Evolutionary conservation across 139 green algal species (phyloP).

Genomic region (Pedinophyceae sp.): DNA sequence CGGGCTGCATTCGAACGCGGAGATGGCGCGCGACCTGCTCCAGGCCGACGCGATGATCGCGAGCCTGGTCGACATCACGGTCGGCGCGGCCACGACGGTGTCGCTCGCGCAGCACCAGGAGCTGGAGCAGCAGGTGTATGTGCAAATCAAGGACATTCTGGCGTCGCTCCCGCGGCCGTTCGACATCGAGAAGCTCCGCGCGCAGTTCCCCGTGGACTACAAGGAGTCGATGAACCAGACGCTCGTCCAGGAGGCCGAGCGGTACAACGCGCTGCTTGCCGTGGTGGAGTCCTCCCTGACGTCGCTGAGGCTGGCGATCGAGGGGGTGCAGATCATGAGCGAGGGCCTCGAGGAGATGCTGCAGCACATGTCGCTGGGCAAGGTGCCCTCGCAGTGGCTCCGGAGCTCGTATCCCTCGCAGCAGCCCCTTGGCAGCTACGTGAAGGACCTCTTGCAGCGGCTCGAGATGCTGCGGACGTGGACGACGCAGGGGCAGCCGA

Average conservation of each 20-base stretch:
- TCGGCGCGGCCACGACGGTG: constrained; percentile 23
- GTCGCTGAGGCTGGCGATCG: constrained; percentile 29
- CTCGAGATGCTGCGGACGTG: constrained; percentile 15
- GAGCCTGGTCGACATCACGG: constrained; percentile 31
- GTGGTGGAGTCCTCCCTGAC: constrained; percentile 34
- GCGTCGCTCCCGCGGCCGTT: constrained; percentile 6
- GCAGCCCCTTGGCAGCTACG: constrained; percentile 12
- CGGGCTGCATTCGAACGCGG: constrained; percentile 50
- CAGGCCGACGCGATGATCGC: constrained; percentile 41
- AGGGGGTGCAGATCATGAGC: constrained; percentile 57
- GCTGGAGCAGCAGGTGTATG: constrained; percentile 31
- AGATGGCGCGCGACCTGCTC: constrained; percentile 52
- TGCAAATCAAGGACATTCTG: background rate
- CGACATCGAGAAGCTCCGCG: constrained; percentile 17
- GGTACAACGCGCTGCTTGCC: constrained; percentile 43
- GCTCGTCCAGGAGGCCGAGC: constrained; percentile 29
- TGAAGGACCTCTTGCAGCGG: constrained; percentile 12
- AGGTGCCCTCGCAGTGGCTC: constrained; percentile 17
- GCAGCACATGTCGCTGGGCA: constrained; percentile 26
- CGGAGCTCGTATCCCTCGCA: constrained; percentile 12
- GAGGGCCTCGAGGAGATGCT: constrained; percentile 49
- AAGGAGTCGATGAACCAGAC: constrained; percentile 25
- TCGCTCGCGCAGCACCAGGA: constrained; percentile 27
- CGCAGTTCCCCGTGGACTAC: constrained; percentile 19
- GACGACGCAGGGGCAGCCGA: constrained; percentile 14